Evolutionary conservation across 1,284 basidiomycete genomes (phyloP), one percentile per base, ranked within the genome.

Genomic region (Stygiomarasmius scandens): DNA sequence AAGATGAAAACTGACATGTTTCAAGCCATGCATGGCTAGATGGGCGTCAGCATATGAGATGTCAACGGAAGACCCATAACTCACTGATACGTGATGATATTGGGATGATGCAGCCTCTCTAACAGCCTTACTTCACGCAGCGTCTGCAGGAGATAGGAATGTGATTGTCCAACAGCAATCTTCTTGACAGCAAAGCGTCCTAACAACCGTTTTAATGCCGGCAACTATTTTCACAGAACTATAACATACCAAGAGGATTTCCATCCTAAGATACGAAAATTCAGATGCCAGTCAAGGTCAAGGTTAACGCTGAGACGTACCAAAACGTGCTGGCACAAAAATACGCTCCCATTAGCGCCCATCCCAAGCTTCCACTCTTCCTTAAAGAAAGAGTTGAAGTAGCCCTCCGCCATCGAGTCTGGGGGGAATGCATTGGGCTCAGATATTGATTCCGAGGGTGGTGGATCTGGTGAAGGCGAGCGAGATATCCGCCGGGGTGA

Each of bases 151-250:
- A 96, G 78, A 74, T 96, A 96, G 0, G 85, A 78, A 64, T 92
- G 89, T 0, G 92, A 95, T 64, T 93, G 86, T 32, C 95, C 95
- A 0, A 98, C 91, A 0, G 95, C 94, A 34, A 98, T 93, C 71
- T 96, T 97, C 76, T 98, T 98, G 52, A 98, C 92, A 0, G 95
- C 95, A 68, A 95, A 95, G 64, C 86, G 85, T 27, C 89, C 89
- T 86, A 55, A n/a, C n/a, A n/a, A n/a, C n/a, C n/a, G n/a, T n/a
- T n/a, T n/a, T n/a, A n/a, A n/a, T n/a, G n/a, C n/a, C n/a, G n/a
- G n/a, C n/a, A n/a, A n/a, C n/a, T n/a, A n/a, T n/a, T n/a, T n/a
- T n/a, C n/a, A n/a, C n/a, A n/a, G n/a, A n/a, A n/a, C n/a, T n/a
- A n/a, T n/a, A n/a, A 32, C 74, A 59, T 62, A 83, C 90, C 90